phyloP scores from a whole-genome alignment of 73 alveolate genomes.

The Stentor roeselii region DNA sequence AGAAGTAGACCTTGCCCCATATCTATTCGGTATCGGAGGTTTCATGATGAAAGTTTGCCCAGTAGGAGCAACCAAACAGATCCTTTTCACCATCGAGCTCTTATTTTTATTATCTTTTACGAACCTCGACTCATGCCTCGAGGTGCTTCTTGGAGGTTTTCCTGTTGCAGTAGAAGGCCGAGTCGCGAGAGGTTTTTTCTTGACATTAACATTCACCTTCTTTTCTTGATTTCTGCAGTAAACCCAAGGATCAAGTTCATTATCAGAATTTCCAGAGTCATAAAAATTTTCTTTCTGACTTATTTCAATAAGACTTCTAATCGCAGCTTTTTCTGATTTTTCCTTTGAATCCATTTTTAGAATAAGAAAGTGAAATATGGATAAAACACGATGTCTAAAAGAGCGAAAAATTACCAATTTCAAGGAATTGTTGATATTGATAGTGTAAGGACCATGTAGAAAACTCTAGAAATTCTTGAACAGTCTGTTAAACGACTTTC shows the following conservation, averaged over 20 bases:
- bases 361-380: too few relatives aligned
- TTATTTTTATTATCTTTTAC: too few relatives aligned
- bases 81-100: too few relatives aligned
- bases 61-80: too few relatives aligned
- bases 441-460: background rate
- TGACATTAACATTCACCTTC: too few relatives aligned
- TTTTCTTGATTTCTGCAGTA: background rate
- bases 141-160: conserved; percentile 2
- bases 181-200: background rate
- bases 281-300: background rate
- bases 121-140: too few relatives aligned
- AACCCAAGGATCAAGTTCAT: background rate
- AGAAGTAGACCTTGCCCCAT: too few relatives aligned
- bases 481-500: background rate
- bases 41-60: too few relatives aligned
- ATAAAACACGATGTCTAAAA: background rate
- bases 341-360: background rate
- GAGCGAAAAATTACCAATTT: background rate
- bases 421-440: background rate
- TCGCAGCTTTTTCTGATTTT: background rate
- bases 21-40: too few relatives aligned
- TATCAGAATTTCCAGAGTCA: background rate
- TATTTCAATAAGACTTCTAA: background rate
- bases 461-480: background rate
- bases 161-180: background rate